Base-by-base conservation (phyloP, 1,284 basidiomycete species). In the Coniferiporia weirii region DNA sequence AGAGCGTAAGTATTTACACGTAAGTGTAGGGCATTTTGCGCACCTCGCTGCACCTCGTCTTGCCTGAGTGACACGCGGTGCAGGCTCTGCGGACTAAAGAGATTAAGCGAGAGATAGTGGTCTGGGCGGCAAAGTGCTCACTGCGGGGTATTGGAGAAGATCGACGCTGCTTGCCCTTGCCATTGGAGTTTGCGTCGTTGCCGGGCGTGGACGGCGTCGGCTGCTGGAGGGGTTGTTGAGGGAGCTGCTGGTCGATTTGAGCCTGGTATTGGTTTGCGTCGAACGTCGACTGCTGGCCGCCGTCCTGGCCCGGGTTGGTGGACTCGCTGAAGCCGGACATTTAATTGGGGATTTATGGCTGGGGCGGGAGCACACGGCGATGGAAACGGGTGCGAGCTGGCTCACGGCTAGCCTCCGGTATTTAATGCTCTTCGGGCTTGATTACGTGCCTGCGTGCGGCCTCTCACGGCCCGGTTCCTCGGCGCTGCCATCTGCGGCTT, bases 41-140 rank as follows among this genome's bases (percentile, higher is more conserved):
- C 36, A 59, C 61, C 71, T 90, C 87, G 65, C 85, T 89, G 66
- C 87, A 90, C 64, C 88, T 75, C 9, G 87, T 90, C 73, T 90
- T 90, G 54, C 88, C 87, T 55, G 85, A 75, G 71, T 90, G 88
- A 72, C 87, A 90, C n/a, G 87, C 84, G 49, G 82, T 80, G 64
- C 87, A 89, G 0, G 87, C 87, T 64, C 87, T 78, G 64, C 87
- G 81, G 54, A 89, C 87, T 63, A 32, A n/a, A 12, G 20, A 27
- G 19, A 34, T 19, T 32, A n/a, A 53, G 49, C 1, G 32, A 56
- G 15, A 52, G 15, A 19, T 38, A 52, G 49, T 15, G 60, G 20
- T 50, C 20, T 15, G 48, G 32, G 12, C 38, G 22, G n/a, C n/a
- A 53, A 49, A 56, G 54, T 54, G 55, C 82, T 71, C 66, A 71